Evolutionary conservation across 108 stramenopile genomes (phyloP).

Genomic region (Skeletonema grethae): DNA sequence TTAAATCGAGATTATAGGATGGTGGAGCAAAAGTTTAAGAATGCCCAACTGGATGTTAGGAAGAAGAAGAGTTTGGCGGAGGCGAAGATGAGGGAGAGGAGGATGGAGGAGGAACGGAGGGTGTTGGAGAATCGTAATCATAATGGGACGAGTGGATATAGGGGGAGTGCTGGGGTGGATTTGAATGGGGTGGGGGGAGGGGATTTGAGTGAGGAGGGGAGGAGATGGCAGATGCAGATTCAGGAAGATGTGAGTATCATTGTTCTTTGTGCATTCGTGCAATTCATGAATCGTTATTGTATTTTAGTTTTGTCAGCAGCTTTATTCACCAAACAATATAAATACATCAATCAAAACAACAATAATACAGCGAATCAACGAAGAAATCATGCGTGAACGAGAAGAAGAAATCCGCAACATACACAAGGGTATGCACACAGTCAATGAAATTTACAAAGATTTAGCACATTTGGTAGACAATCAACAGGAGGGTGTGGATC

Average conservation of each 20-base stretch:
- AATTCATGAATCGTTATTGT: not conserved
- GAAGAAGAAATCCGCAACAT: conserved; percentile 89
- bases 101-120: conserved; percentile 25
- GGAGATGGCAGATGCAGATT: conserved; percentile 67
- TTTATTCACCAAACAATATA: not conserved
- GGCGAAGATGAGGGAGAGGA: conserved; percentile 6
- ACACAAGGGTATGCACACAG: conserved; percentile 86
- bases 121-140: conserved; percentile 6
- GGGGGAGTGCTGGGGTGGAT: not conserved
- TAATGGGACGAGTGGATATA: not conserved
- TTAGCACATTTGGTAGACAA: conserved; percentile 81
- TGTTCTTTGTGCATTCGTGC: not conserved
- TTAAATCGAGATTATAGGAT: conserved; percentile 75
- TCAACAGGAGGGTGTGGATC: conserved; percentile 88
- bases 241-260: conserved; percentile 70
- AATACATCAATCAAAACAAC: not conserved
- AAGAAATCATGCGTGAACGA: conserved; percentile 87
- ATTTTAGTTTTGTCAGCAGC: not conserved
- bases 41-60: conserved; percentile 32
- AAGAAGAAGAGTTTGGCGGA: conserved; percentile 29
- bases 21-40: conserved; percentile 55
- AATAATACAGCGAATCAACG: conserved; percentile 55
- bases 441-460: conserved; percentile 93
- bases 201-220: conserved; percentile 34
- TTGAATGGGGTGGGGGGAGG: conserved; percentile 1